Percentiles rank a stretch among this genome's conserved stretches.
Conservation (phyloP, 1,284 basidiomycete genomes). For the Cryptococcus sp. region DNA sequence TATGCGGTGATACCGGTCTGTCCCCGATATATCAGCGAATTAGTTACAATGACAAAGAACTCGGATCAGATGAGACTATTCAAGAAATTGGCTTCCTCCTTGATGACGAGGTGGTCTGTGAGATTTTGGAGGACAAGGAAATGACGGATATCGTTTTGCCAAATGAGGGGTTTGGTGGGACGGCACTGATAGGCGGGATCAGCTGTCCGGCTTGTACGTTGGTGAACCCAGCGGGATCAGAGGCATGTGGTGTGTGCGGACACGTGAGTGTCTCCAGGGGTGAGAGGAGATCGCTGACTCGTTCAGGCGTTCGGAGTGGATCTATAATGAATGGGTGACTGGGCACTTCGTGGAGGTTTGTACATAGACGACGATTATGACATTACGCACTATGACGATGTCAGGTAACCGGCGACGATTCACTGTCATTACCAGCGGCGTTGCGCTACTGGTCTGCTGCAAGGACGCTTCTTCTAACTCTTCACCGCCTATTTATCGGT, state of each 20-base stretch:
- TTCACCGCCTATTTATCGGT: background rate
- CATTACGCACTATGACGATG: background rate
- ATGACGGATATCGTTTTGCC: background rate
- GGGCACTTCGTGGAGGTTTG: background rate
- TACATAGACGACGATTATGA: background rate
- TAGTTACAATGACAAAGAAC: constrained; percentile 16
- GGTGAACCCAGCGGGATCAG: background rate
- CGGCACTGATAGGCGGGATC: constrained; percentile 18
- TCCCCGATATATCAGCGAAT: constrained; percentile 28
- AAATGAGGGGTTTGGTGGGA: constrained; percentile 37
- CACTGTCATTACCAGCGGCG: too few relatives aligned
- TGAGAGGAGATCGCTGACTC: too few relatives aligned
- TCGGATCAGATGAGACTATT: constrained; percentile 25
- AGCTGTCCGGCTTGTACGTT: constrained; percentile 4
- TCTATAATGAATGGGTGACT: too few relatives aligned
- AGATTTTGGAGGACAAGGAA: constrained; percentile 19
- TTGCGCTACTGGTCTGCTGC: too few relatives aligned
- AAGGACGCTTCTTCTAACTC: too few relatives aligned
- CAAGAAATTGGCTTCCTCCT: constrained; percentile 19
- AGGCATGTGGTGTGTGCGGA: constrained; percentile 4
- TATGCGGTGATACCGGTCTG: constrained; percentile 16
- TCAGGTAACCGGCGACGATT: too few relatives aligned
- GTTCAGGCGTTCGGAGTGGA: too few relatives aligned
- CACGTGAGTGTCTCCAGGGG: background rate
- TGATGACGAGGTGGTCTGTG: constrained; percentile 19